Evolutionary conservation across 2,329 filamentous ascomycete genomes (phyloP).

Genomic region (Penicillium sp.): DNA sequence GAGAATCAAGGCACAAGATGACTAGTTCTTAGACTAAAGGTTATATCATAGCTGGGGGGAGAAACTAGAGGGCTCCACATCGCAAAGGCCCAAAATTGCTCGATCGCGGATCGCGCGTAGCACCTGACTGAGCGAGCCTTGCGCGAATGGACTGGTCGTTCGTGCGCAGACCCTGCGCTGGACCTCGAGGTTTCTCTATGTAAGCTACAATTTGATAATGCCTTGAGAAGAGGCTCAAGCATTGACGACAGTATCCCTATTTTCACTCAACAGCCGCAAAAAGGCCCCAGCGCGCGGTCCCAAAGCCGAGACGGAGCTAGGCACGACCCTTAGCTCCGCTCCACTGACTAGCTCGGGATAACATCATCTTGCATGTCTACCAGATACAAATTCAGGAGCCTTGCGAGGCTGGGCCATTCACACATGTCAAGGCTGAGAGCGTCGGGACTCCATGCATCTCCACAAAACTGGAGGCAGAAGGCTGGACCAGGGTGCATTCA

Average conservation of each 20-base stretch:
- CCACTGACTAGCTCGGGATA: background rate
- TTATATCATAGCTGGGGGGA: background rate
- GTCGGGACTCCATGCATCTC: too few relatives aligned
- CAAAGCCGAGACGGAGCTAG: background rate
- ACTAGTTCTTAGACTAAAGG: background rate
- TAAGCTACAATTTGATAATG: background rate
- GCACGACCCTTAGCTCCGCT: background rate
- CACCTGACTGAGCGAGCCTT: background rate
- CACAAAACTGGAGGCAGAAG: background rate
- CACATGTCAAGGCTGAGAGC: background rate
- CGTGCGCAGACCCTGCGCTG: background rate
- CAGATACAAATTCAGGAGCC: background rate
- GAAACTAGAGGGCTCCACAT: background rate
- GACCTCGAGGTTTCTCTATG: background rate
- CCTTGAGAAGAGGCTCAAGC: background rate
- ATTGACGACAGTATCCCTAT: background rate
- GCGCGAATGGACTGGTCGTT: background rate
- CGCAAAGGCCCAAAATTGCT: background rate
- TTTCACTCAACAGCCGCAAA: background rate
- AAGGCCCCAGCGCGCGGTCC: background rate
- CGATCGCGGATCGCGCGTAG: background rate
- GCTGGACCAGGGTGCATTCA: background rate
- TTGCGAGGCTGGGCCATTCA: background rate
- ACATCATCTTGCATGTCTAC: slow-evolving; percentile 7
- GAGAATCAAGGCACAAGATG: background rate